Base-by-base conservation (phyloP, 2,329 filamentous ascomycete species). In the Colletotrichum sp. region DNA sequence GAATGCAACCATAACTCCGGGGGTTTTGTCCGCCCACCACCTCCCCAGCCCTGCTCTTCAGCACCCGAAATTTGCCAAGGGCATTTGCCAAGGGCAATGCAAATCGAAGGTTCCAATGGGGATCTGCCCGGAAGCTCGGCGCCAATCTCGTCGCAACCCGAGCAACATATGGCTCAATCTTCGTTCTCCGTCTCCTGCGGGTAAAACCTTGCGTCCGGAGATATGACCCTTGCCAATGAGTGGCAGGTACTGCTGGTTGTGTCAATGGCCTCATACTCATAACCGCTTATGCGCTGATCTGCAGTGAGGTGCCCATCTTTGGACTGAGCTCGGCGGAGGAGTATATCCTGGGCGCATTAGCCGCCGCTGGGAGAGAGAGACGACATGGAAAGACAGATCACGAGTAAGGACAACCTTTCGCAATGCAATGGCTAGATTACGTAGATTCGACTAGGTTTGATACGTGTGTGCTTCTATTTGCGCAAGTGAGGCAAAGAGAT, bases 351-450 rank as follows among this genome's bases (percentile, higher is more conserved):
- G 16, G 16, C 16, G 38, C 38, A 43, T n/a, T 43, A 43, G 16
- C 38, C 38, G 38, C 38, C 18, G 38, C 8, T 0, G 38, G 38
- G 0, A 43, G 38, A 43, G 16, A 43, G 0, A n/a, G 6, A 0
- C 38, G 16, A 43, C 16, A n/a, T 43, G 38, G 16, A 3, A 43
- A n/a, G 0, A 43, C 38, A 2, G 38, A n/a, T 43, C 38, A 43
- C 8, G 38, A 43, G 38, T 43, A 43, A n/a, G 8, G 16, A 43
- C 38, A n/a, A 10, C 38, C 8, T 43, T 43, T 43, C 38, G 38
- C 38, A 43, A 43, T n/a, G 2, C 38, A 43, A 43, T 6, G 8
- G 5, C 0, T 9, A n/a, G 38, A 43, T n/a, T 43, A n/a, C 6
- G 38, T 43, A 43, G 16, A n/a, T 18, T n/a, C 38, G 1, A 43